These are phyloP conservation scores for Rosellinia necatrix DNA, from an alignment of 2,329 filamentous ascomycete species.

Conservation along the genomic window DNA sequence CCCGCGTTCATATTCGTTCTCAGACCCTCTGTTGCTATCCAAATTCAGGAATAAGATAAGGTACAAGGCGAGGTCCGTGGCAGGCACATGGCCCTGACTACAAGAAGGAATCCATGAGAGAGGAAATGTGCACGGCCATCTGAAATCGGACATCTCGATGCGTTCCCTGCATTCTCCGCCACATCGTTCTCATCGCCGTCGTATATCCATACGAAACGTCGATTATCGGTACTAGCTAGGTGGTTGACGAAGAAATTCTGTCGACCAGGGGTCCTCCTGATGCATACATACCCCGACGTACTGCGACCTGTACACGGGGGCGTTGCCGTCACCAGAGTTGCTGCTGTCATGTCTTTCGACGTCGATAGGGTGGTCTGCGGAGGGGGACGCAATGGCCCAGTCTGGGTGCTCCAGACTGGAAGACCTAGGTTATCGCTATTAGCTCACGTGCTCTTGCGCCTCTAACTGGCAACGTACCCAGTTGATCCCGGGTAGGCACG, in stretches of 20 bases:
- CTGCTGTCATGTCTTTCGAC: conserved; percentile 1
- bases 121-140: too few relatives aligned
- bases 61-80: too few relatives aligned
- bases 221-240: background rate
- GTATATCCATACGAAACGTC: background rate
- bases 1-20: background rate
- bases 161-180: background rate
- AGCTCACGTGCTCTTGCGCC: background rate
- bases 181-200: background rate
- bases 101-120: too few relatives aligned
- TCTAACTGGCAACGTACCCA: conserved; percentile 7
- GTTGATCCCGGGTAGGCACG: conserved; percentile 15
- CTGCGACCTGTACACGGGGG: background rate
- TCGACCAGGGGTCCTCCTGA: conserved; percentile 14
- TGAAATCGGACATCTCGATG: too few relatives aligned
- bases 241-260: background rate
- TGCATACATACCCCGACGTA: conserved; percentile 1
- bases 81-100: too few relatives aligned
- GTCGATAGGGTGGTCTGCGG: background rate
- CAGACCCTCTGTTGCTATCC: background rate
- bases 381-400: background rate
- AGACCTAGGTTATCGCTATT: background rate
- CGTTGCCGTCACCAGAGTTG: conserved; percentile 1
- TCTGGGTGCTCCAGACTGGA: background rate
- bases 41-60: too few relatives aligned